Evolutionary conservation across 2,329 filamentous ascomycete species (phyloP), one percentile per base, ranked within the genome.

Genomic region (Colletotrichum sp.): DNA sequence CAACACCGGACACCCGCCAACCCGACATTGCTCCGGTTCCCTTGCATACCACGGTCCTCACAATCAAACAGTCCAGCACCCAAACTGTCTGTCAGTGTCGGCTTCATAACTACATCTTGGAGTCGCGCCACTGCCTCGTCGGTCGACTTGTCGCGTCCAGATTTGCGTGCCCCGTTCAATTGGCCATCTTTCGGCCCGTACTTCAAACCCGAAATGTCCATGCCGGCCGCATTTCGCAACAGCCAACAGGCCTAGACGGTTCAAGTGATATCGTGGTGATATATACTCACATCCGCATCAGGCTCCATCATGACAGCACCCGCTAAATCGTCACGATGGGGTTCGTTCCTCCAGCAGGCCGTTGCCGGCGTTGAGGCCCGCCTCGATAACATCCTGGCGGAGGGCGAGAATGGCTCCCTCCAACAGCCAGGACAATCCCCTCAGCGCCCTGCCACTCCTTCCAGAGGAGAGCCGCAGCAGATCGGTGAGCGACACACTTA

Each of bases 331-430:
- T 90, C 91, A 67, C 90, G 91, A 92, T 96, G 94, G 94, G 94
- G 93, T 62, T 92, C 92, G 36, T 94, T 98, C 83, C 90, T 98
- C 76, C 95, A 96, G 79, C 95, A 96, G 85, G 96, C 96, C 78
- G 95, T 99, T 77, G 96, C 96, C 71, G 96, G 96, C 77, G 94
- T 99, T 74, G 97, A 99, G 87, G 98, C 96, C 76, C 93, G 95
- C 59, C 91, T 99, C 76, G 97, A 99, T 84, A 96, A 92, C 66
- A 98, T 99, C 75, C 90, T 99, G 77, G 93, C 95, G 70, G 96
- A 98, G 79, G 93, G 95, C 71, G 92, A 93, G 59, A 66, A 67
- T 64, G 59, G 59, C 39, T 68, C 77, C 63, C 69, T 27, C 57
- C 59, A 29, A 59, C 64, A 71, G 27, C 55, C 29, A 16, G 15